A percentile compares a stretch with the other conserved stretches of the same genome.
Evolutionary conservation across 108 stramenopile genomes (phyloP).

Genomic region (Aurantiochytrium sp.): DNA sequence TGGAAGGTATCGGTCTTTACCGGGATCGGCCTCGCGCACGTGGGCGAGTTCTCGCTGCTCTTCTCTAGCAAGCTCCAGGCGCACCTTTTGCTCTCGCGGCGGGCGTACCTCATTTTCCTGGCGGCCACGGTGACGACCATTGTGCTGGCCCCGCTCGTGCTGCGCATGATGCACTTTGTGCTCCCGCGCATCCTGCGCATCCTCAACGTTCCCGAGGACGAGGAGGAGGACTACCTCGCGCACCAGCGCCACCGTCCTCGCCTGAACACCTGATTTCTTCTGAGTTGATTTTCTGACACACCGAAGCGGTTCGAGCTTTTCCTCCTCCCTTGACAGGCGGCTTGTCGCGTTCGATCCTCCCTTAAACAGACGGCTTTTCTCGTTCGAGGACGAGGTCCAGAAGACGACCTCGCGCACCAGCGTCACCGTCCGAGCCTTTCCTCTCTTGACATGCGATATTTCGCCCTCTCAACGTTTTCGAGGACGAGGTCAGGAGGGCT

Average conservation of each 20-base stretch:
- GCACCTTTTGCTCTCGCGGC: not conserved
- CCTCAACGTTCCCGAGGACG: not conserved
- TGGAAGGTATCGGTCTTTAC: not conserved
- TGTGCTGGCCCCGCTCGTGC: constrained; percentile 20
- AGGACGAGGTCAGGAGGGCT: too few species aligned
- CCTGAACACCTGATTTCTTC: not conserved
- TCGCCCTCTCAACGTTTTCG: too few species aligned
- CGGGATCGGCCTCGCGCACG: constrained; percentile 30
- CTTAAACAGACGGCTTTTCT: too few species aligned
- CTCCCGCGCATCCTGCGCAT: constrained; percentile 12
- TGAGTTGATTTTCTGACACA: too few species aligned
- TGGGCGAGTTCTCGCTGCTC: constrained; percentile 14
- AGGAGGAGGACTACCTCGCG: not conserved
- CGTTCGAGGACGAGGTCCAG: too few species aligned
- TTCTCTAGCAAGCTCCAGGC: constrained; percentile 39
- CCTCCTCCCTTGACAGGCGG: too few species aligned
- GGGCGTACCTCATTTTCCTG: not conserved
- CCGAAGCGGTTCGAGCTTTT: too few species aligned
- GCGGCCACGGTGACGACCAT: constrained; percentile 21
- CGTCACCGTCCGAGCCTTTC: too few species aligned
- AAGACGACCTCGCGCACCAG: too few species aligned
- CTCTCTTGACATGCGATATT: too few species aligned
- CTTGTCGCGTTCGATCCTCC: too few species aligned
- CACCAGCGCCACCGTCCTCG: not conserved
- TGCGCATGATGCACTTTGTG: constrained; percentile 3